These are phyloP conservation scores for Phyllosticta paracitricarpa DNA, from an alignment of 2,329 filamentous ascomycete genomes.

Conservation along the genomic window DNA sequence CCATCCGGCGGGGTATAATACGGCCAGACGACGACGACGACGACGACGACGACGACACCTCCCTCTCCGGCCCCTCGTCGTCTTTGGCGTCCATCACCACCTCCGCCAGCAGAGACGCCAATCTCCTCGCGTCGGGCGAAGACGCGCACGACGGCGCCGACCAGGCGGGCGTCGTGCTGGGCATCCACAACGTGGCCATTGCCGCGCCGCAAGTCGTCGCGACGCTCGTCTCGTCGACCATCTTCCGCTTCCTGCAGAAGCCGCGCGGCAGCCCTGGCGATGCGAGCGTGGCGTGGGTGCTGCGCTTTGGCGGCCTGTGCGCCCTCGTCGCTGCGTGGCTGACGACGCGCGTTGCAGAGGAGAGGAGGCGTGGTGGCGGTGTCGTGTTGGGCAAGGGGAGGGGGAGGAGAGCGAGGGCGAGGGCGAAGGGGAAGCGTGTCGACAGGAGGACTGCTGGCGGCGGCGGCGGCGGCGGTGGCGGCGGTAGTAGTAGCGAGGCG, in stretches of 20 bases:
- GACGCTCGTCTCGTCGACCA: conserved; percentile 70
- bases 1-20: conserved; percentile 45
- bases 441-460: neutral
- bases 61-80: neutral
- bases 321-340: conserved; percentile 69
- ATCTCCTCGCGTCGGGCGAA: conserved; percentile 33
- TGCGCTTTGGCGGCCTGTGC: conserved; percentile 72
- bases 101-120: conserved; percentile 21
- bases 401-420: neutral
- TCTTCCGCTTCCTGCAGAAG: conserved; percentile 82
- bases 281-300: conserved; percentile 74
- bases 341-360: conserved; percentile 57
- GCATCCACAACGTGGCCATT: conserved; percentile 92
- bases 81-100: conserved; percentile 6
- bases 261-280: conserved; percentile 76
- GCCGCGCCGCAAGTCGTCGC: conserved; percentile 86
- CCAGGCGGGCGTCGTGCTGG: conserved; percentile 81
- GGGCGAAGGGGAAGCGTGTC: neutral
- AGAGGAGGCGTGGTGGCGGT: conserved; percentile 23
- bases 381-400: conserved; percentile 9
- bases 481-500: neutral
- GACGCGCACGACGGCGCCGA: conserved; percentile 48
- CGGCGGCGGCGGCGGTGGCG: neutral
- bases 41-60: neutral
- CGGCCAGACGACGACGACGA: conserved; percentile 15